Percentiles rank a stretch among this genome's conserved stretches.
Conservation (phyloP, 2,329 filamentous ascomycete genomes). For the Aspergillus carbonarius region DNA sequence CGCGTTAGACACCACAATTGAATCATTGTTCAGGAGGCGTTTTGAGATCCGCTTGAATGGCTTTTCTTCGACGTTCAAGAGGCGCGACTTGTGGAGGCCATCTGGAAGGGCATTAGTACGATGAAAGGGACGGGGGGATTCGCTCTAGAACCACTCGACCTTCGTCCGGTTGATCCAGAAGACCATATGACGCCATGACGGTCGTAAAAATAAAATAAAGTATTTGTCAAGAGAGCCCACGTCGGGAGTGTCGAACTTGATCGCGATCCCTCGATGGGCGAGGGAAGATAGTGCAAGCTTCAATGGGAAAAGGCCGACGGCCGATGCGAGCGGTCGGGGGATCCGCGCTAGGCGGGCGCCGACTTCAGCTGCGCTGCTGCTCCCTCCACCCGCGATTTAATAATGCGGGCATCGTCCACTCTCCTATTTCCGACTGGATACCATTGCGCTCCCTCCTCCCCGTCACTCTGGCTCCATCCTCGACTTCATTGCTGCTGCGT, state of each 20-base stretch:
- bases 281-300: conserved; percentile 1
- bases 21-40: conserved; percentile 68
- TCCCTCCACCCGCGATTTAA: conserved; percentile 4
- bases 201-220: not conserved
- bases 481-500: not conserved
- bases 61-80: conserved; percentile 87
- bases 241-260: not conserved
- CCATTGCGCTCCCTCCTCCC: not conserved
- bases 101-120: conserved; percentile 47
- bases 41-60: conserved; percentile 88
- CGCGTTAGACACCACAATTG: conserved; percentile 58
- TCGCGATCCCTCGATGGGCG: conserved; percentile 14
- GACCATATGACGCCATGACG: conserved; percentile 59
- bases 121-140: conserved; percentile 7
- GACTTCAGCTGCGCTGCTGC: not conserved
- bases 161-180: conserved; percentile 69
- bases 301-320: conserved; percentile 8
- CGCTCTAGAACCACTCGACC: conserved; percentile 27
- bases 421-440: not conserved
- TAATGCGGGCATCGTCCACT: not conserved
- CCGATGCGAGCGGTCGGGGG: conserved; percentile 20
- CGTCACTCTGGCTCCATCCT: not conserved
- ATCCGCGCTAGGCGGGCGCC: conserved; percentile 18
- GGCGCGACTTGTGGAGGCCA: conserved; percentile 80
- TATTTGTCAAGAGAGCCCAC: not conserved